Evolutionary conservation across 805 yeast genomes (phyloP).

Genomic region (Saccharomyces mikatae): DNA sequence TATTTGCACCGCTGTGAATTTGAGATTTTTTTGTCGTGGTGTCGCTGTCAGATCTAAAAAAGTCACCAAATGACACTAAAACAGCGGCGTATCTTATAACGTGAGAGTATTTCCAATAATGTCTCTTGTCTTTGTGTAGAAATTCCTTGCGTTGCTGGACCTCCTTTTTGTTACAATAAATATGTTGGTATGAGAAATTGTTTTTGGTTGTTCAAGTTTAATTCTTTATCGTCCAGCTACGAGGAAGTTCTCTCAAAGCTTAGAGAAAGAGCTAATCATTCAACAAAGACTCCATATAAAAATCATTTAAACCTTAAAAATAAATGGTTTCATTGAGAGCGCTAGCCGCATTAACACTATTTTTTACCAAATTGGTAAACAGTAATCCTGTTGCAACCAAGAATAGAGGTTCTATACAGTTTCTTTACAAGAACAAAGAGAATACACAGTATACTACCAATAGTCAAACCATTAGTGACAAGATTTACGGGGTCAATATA

Average conservation of each 20-base stretch:
- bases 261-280: neutral
- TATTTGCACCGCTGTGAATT: neutral
- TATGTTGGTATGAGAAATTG: too few species aligned
- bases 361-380: neutral
- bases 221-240: neutral
- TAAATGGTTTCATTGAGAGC: neutral
- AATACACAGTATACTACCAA: constrained; percentile 15
- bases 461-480: constrained; percentile 2
- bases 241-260: neutral
- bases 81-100: neutral
- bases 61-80: neutral
- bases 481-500: constrained; percentile 56
- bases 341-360: neutral
- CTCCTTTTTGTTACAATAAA: neutral
- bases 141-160: neutral
- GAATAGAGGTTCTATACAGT: constrained; percentile 11
- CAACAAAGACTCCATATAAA: neutral
- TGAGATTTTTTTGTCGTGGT: neutral
- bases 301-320: neutral
- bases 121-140: neutral
- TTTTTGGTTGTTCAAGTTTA: neutral
- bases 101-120: neutral
- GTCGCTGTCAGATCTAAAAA: neutral
- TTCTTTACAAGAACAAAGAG: constrained; percentile 10
- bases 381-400: constrained; percentile 12